phyloP scores from a whole-genome alignment of 306 rosid genomes.

The Mimosa bimucronata region DNA sequence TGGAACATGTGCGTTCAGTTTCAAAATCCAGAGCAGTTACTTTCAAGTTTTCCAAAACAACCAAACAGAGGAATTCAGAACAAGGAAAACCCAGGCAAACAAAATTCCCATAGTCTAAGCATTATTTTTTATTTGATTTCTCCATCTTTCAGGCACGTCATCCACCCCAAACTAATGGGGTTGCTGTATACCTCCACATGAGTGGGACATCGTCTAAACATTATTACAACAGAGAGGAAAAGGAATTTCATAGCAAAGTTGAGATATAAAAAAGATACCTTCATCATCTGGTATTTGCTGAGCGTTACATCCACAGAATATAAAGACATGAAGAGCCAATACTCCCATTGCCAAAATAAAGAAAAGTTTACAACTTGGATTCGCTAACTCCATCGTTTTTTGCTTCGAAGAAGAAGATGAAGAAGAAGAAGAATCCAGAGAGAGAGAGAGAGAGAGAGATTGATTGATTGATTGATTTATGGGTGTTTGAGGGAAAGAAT shows the following conservation, averaged over 20 bases:
- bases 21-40: not conserved
- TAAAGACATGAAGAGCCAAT: constrained; percentile 45
- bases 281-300: constrained; percentile 64
- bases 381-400: constrained; percentile 43
- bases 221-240: not conserved
- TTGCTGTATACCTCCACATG: no score
- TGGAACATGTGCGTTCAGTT: not conserved
- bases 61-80: not conserved
- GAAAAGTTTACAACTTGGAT: constrained; percentile 33
- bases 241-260: not conserved
- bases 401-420: not conserved
- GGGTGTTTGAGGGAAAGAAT: no score
- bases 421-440: not conserved
- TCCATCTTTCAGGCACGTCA: no score
- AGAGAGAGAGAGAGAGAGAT: not conserved
- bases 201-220: no score
- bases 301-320: constrained; percentile 53
- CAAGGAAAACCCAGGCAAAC: not conserved
- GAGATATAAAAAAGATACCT: constrained; percentile 44
- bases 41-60: not conserved
- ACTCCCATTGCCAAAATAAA: constrained; percentile 32
- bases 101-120: not conserved
- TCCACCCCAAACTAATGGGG: no score
- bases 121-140: not conserved
- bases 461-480: no score